Evolutionary conservation across 75 land plant species (phyloP).

Genomic region (Larix kaempferi): DNA sequence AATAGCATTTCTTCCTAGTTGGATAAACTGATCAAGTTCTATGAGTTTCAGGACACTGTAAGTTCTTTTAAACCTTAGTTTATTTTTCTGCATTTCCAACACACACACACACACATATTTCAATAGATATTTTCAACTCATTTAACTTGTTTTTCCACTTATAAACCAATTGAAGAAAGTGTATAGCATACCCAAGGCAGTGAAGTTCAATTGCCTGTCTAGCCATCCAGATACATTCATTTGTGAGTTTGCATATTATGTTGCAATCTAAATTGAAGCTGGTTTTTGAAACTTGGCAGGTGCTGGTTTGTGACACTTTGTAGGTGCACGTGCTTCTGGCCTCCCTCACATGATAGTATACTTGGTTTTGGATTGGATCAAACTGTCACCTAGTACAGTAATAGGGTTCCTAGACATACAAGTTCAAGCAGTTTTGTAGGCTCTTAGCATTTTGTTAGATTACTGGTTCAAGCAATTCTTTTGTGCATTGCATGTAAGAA

Average conservation of each 20-base stretch:
- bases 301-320: background rate
- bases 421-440: background rate
- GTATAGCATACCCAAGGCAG: background rate
- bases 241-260: background rate
- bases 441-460: background rate
- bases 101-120: background rate
- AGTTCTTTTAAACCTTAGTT: conserved; percentile 2
- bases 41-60: background rate
- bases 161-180: background rate
- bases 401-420: background rate
- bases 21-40: background rate
- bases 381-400: background rate
- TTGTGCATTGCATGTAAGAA: background rate
- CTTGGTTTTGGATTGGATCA: background rate
- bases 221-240: background rate
- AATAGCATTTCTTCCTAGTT: background rate
- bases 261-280: background rate
- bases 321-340: background rate
- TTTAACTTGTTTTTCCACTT: background rate
- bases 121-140: background rate
- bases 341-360: background rate
- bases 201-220: background rate
- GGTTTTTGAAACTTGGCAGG: conserved; percentile 1
- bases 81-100: background rate
- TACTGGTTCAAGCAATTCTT: background rate